Base-by-base conservation (phyloP, 148 eudicot species). In the Dianthus caryophyllus region DNA sequence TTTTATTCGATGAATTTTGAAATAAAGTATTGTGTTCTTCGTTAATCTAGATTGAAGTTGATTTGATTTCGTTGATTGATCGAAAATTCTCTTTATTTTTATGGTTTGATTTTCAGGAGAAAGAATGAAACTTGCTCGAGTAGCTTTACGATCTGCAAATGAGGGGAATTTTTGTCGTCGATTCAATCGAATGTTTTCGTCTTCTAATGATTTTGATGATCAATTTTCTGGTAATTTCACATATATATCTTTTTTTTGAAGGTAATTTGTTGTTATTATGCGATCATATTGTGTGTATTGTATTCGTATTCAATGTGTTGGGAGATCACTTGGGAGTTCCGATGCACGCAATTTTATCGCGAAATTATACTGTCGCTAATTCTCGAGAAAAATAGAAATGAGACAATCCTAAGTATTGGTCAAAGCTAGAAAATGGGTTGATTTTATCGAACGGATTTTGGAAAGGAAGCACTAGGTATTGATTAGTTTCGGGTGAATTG, bases 111-210 rank as follows among this genome's bases (percentile, higher is more conserved):
- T 50, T 53, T 68, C 72, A 63, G 73, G 61, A 43, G 69, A 27
- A 62, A 69, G 49, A 25, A 68, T 75, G 73, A 75, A 36, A 62
- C 48, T 55, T 16, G 16, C 63, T 63, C 48, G 65, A 30, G 77
- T 63, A 16, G 77, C 64, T 17, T 27, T 44, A 2, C 69, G 65
- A 55, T 75, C 69, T 24, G 65, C 63, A 31, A 75, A 46, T 63
- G 47, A 62, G 47, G 77, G 73, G 47, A 13, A 63, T 36, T 46
- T 13, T 63, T 56, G 22, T 43, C 77, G 24, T 63, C 77, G 39
- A 48, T 55, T 31, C 33, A 68, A 68, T 46, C 77, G 63, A 46
- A 3, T 24, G 33, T 12, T 50, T 11, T 30, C 50, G 24, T 54
- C 54, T 21, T 16, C 56, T 6, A 21, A 64, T 69, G n/a, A n/a